phyloP scores from a whole-genome alignment of 202 grass and related monocot species.

The Thinopyrum obtusiflorum region DNA sequence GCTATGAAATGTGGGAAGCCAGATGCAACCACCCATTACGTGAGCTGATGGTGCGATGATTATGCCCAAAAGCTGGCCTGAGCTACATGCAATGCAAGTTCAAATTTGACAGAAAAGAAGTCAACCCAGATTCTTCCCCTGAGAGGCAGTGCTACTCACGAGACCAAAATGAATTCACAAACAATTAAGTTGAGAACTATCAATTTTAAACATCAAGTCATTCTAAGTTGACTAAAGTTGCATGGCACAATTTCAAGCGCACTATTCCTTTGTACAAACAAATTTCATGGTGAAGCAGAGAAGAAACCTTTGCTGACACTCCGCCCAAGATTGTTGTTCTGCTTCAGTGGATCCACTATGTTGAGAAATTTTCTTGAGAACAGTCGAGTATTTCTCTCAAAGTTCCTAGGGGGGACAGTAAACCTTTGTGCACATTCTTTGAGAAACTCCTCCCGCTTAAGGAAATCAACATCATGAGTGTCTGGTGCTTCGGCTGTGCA shows the following conservation, averaged over 20 bases:
- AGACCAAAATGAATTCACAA: neutral
- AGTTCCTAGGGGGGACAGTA: conserved; percentile 26
- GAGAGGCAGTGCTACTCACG: neutral
- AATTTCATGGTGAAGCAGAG: conserved; percentile 1
- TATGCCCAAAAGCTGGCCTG: conserved; percentile 11
- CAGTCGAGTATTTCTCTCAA: conserved; percentile 35
- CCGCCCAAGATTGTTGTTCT: conserved; percentile 74
- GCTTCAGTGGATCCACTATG: conserved; percentile 78
- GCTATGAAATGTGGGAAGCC: neutral
- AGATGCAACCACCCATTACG: neutral
- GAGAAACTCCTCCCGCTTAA: conserved; percentile 38
- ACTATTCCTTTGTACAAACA: neutral
- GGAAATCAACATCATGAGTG: conserved; percentile 37
- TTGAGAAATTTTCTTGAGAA: conserved; percentile 72
- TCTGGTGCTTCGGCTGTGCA: conserved; percentile 54
- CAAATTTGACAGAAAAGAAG: conserved; percentile 12
- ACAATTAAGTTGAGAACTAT: neutral
- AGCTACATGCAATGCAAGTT: conserved; percentile 1
- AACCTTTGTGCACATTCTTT: conserved; percentile 16
- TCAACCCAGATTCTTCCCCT: neutral
- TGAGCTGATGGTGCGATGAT: neutral
- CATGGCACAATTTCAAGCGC: conserved; percentile 6
- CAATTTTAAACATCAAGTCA: neutral
- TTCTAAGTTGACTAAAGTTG: neutral
- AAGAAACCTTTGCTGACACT: conserved; percentile 78